Base-by-base conservation (phyloP, 2,329 filamentous ascomycete genomes). In the Plenodomus lindquistii region DNA sequence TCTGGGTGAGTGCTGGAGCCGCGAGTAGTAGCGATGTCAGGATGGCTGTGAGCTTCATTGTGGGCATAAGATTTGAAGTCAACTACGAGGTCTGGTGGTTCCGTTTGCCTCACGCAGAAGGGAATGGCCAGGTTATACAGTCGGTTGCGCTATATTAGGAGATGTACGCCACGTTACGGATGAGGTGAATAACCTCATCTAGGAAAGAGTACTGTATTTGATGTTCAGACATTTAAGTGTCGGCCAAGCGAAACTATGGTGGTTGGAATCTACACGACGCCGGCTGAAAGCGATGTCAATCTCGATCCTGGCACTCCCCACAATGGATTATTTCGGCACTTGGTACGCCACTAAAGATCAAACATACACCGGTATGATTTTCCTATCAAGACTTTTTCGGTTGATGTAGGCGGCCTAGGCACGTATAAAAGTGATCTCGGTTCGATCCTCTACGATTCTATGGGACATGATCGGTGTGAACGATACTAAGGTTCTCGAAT, bases 1-100 rank as follows among this genome's bases (percentile, higher is more conserved):
- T 42, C 42, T 65, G 60, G 35, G 60, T 55, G 18, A 57, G 39
- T 17, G 57, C 42, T 15, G 51, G 47, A 10, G 24, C 50, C 13
- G 57, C 57, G 7, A 63, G 44, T 11, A 59, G n/a, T 13, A 53
- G n/a, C 27, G 45, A 48, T 2, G 43, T 42, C 13, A 43, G 16
- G 19, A 43, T 38, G 17, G 46, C 29, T 3, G 42, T 46, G 34
- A 54, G 42, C 40, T 46, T 50, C 55, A 59, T 59, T 10, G 45
- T 52, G 21, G 27, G 27, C 15, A n/a, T 11, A 35, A 18, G 27
- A 16, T 31, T 6, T 17, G 35, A 18, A 18, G 4, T 17, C 4
- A 15, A 37, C 4, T n/a, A 7, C 16, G 16, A 3, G 35, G n/a
- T 18, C 7, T 7, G 18, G 10, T 37, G 3, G 35, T 17, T 37